phyloP scores from a whole-genome alignment of 176 grass and related monocot species.

The Eremochloa ophiuroides region DNA sequence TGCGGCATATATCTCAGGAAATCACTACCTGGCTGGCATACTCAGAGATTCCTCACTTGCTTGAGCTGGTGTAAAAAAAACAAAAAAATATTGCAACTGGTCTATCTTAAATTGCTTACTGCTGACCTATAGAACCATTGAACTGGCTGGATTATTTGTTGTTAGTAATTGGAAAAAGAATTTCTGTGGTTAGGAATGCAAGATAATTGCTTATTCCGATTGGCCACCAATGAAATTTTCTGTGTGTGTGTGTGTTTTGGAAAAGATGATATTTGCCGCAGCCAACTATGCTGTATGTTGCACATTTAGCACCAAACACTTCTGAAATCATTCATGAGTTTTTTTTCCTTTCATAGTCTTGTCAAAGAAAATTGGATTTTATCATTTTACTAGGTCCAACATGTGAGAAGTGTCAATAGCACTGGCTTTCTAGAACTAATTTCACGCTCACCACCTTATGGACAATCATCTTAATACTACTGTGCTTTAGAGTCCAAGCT shows the following conservation, averaged over 20 bases:
- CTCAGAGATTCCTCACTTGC: not conserved
- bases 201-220: not conserved
- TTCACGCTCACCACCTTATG: not conserved
- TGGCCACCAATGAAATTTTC: not conserved
- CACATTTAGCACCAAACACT: not conserved
- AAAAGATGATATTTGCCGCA: not conserved
- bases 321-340: not conserved
- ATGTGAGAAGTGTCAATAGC: slow-evolving; percentile 3
- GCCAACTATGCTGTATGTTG: not conserved
- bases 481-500: not conserved
- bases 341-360: not conserved
- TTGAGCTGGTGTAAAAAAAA: not conserved
- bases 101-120: slow-evolving; percentile 1
- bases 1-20: not conserved
- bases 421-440: not conserved
- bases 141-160: not conserved
- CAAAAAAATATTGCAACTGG: not conserved
- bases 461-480: slow-evolving; percentile 3
- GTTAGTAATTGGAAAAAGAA: not conserved
- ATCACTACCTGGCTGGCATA: slow-evolving; percentile 6
- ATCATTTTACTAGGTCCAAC: not conserved
- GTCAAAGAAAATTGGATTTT: not conserved
- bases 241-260: not conserved
- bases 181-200: not conserved
- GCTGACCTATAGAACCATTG: not conserved